Conservation (phyloP, 345 rosid species). For the Boechera divaricarpa region DNA sequence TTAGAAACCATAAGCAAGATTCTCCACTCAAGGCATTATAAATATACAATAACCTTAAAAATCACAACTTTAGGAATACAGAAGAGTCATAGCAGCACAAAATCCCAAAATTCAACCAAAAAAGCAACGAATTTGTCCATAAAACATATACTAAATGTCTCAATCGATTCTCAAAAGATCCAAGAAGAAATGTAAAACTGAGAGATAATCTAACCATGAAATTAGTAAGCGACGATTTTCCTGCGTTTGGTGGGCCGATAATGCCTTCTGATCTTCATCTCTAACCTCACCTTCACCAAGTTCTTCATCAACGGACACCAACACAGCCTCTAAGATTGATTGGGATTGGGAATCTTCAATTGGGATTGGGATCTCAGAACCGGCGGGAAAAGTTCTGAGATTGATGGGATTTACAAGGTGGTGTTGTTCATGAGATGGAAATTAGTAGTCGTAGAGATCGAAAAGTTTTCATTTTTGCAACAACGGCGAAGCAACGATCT, state of each 20-base stretch:
- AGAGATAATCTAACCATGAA: constrained; percentile 57
- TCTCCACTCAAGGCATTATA: neutral
- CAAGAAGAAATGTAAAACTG: neutral
- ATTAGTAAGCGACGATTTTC: constrained; percentile 89
- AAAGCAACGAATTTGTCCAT: neutral
- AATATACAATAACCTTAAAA: neutral
- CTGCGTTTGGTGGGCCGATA: constrained; percentile 95
- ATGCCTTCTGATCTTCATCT: constrained; percentile 96
- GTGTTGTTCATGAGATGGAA: constrained; percentile 30
- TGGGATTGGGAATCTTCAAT: constrained; percentile 29
- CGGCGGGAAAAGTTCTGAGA: constrained; percentile 43
- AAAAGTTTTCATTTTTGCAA: constrained; percentile 55
- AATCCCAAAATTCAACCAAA: neutral
- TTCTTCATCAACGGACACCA: constrained; percentile 62
- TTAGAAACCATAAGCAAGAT: constrained; percentile 10
- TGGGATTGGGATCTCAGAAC: constrained; percentile 22
- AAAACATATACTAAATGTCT: constrained; percentile 6
- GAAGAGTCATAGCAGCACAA: neutral
- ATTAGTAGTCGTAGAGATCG: constrained; percentile 46
- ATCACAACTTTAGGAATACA: constrained; percentile 5
- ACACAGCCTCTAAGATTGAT: constrained; percentile 75
- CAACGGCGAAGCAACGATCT: constrained; percentile 10
- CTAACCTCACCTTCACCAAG: constrained; percentile 63
- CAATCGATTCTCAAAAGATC: constrained; percentile 12
- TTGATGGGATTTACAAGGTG: constrained; percentile 29